Evolutionary conservation across 2,329 filamentous ascomycete species (phyloP).

Genomic region (Fusarium sp.): DNA sequence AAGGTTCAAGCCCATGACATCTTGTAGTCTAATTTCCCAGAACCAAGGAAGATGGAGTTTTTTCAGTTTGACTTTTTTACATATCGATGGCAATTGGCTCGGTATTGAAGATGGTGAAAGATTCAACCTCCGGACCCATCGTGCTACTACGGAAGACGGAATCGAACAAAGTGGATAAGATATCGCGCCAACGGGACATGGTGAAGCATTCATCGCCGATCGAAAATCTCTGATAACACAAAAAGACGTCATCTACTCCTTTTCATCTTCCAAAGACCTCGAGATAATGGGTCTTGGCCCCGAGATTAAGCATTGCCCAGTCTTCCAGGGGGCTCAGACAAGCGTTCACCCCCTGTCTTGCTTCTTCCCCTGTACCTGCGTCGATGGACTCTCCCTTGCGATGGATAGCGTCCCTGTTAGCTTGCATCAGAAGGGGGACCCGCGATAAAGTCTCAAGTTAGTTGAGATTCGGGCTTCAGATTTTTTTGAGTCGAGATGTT

Average conservation of each 20-base stretch:
- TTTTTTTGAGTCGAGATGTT: neutral
- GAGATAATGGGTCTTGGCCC: neutral
- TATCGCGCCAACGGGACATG: neutral
- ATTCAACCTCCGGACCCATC: neutral
- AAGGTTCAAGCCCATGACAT: neutral
- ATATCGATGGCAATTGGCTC: neutral
- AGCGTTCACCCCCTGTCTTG: neutral
- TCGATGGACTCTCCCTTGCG: conserved; percentile 1
- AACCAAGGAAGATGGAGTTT: neutral
- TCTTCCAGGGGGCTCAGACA: neutral
- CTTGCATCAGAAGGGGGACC: neutral
- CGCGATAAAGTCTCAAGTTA: neutral
- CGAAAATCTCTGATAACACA: neutral
- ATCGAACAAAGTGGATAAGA: neutral
- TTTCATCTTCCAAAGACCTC: neutral
- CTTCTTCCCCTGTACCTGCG: conserved; percentile 2
- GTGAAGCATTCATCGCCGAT: neutral
- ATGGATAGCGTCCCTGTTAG: neutral
- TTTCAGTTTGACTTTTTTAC: neutral
- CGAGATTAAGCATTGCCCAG: conserved; percentile 11
- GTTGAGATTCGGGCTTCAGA: neutral
- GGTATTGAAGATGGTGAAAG: neutral
- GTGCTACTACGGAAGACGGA: neutral
- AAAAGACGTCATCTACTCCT: neutral
- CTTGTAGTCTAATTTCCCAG: neutral